Base-by-base conservation (phyloP, 495 filamentous ascomycete genomes). In the Penicillium lagena region DNA sequence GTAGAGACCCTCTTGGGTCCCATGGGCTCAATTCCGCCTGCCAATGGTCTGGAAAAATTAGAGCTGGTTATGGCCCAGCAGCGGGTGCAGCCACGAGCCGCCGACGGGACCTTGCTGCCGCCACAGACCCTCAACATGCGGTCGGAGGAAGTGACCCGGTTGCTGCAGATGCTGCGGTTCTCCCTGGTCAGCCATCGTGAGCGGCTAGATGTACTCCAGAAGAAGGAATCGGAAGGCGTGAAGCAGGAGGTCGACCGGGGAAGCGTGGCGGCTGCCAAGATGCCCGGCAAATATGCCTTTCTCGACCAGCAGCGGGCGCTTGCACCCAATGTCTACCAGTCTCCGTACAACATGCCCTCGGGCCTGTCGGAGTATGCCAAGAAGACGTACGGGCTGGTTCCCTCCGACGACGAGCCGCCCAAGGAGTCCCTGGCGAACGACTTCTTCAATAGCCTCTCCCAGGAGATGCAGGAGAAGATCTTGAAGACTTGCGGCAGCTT, bases 61-160 rank as follows among this genome's bases (percentile, higher is more conserved):
- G 70, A 73, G 42, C 56, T 73, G 22, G 70, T 65, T 42, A 71
- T 73, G 70, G 70, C 70, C 40, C 70, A 73, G 49, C 70, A 70
- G 50, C 63, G 70, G 39, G 70, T 73, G 29, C 70, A 73, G 48
- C 68, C 68, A 1, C 61, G 66, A 39, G 70, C 67, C 27, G 53
- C 62, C 12, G 70, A 73, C 43, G 68, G 68, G 38, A 68, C 70
- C 34, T 43, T 71, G 40, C 51, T 70, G 15, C 63, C 70, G 14
- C 56, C 62, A 34, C 70, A 73, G 47, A 66, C 67, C 29, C 57
- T 73, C 36, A 73, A 73, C 45, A 73, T 71, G 68, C 60, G 68
- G 27, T 70, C 70, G 22, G 70, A 73, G 39, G 70, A 73, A 47
- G 70, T 73, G 42, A 69, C 58, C 28, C 68, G 67, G 13, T 44